Evolutionary conservation across 192 early-diverging fungal genomes (phyloP).

Genomic region (Coemansia aciculifera): DNA sequence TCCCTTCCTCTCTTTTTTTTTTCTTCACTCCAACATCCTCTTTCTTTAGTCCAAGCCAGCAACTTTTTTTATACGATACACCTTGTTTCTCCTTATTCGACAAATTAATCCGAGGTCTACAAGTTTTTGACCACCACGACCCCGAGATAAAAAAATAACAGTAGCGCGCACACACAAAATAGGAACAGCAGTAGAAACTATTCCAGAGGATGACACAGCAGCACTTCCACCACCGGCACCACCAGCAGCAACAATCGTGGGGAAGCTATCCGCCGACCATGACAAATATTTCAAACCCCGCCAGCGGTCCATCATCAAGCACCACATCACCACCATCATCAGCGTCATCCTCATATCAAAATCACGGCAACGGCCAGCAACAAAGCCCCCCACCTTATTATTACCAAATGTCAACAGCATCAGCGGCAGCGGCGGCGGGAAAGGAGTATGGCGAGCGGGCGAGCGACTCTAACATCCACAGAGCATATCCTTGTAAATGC

Average conservation of each 20-base stretch:
- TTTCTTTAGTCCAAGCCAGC: background rate
- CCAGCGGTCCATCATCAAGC: background rate
- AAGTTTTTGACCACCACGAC: background rate
- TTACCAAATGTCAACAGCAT: constrained; percentile 8
- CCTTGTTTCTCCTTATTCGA: background rate
- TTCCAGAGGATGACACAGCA: constrained; percentile 7
- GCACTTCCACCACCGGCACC: background rate
- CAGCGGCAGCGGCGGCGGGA: constrained; percentile 15
- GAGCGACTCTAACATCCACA: constrained; percentile 1
- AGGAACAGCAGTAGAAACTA: background rate
- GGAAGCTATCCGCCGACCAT: background rate
- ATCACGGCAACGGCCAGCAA: constrained; percentile 18
- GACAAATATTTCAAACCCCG: constrained; percentile 4
- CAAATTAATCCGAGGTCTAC: background rate
- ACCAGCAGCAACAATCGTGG: constrained; percentile 14
- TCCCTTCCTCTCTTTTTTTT: background rate
- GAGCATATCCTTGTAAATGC: constrained; percentile 32
- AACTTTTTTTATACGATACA: background rate
- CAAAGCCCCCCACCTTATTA: constrained; percentile 15
- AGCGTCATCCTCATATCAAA: constrained; percentile 12
- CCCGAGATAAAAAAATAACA: background rate
- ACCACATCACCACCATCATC: constrained; percentile 19
- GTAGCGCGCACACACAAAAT: background rate
- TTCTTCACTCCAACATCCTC: background rate
- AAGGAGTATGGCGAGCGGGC: background rate